Base-by-base conservation (phyloP, 192 early-diverging fungal species). In the Powellomyces hirtus region DNA sequence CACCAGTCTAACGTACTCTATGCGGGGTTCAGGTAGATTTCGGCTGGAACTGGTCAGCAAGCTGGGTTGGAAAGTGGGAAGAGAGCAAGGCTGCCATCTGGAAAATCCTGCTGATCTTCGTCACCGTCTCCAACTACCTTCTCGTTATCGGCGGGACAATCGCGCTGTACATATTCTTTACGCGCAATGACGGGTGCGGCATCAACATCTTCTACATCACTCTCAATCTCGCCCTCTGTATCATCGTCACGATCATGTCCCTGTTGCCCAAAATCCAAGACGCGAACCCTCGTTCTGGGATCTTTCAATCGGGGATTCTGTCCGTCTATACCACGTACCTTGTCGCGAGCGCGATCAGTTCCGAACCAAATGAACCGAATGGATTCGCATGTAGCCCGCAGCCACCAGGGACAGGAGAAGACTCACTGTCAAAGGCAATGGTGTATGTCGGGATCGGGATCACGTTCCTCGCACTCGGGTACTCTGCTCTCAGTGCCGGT, bases 121-220 rank as follows among this genome's bases (percentile, higher is more conserved):
- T 86, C 34, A 93, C 94, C 4, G 26, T 84, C 3, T 59, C 77
- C n/a, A 78, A 84, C 76, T 89, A 87, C 61, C 30, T 79, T 8
- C 83, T 79, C 31, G 80, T 88, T 20, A 73, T 90, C 13, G 76
- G 79, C 1, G 73, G 90, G 57, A 95, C 91, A 14, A 83, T 86
- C 0, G 63, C 90, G 5, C 84, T 93, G 79, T 96, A 92, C 59
- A 82, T 82, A 30, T 93, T 81, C 56, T 94, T 93, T 71, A 87
- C 59, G 11, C 73, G 75, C 11, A 58, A 58, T 10, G 11, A 6
- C 38, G 88, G 83, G 10, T 96, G 94, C 68, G 72, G 79, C 13
- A 77, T 91, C 49, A 96, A 96, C 77, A 89, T 56, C 75, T 90
- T 94, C 51, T 94, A 91, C 70, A 86, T 94, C 37, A 89, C 93